A percentile compares a stretch with the other conserved stretches of the same genome.
Conservation (phyloP, 768 basidiomycete species). For the Podaxis mareebaensis region DNA sequence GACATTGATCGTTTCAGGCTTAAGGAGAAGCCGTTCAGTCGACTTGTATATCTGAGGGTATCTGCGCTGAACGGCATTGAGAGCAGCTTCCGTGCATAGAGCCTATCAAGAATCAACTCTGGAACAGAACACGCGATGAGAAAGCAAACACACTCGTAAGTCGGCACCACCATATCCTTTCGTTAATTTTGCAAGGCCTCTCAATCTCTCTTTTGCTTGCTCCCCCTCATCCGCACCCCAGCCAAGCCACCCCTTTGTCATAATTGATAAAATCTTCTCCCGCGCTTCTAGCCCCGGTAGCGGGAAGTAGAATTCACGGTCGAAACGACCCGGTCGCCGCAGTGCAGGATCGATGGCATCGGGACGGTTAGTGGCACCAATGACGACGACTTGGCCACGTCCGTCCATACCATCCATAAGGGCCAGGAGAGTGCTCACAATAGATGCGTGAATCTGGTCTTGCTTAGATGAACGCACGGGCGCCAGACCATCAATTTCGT, state of each 20-base stretch:
- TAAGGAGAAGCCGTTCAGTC: constrained; percentile 77
- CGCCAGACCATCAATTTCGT: constrained; percentile 98
- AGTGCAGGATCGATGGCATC: constrained; percentile 98
- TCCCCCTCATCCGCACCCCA: constrained; percentile 52
- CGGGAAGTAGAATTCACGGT: constrained; percentile 97
- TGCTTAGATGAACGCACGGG: constrained; percentile 98
- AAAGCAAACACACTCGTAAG: constrained; percentile 65
- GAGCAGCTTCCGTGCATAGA: constrained; percentile 92
- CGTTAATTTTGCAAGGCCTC: constrained; percentile 81
- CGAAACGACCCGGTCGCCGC: constrained; percentile 91
- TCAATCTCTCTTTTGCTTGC: constrained; percentile 67
- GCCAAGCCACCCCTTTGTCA: constrained; percentile 88
- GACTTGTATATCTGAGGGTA: constrained; percentile 99
- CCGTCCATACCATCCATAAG: constrained; percentile 99
- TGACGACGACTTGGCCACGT: constrained; percentile 94
- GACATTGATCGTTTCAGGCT: constrained; percentile 83
- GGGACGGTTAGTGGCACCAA: constrained; percentile 96
- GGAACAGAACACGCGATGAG: constrained; percentile 5
- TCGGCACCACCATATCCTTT: constrained; percentile 99
- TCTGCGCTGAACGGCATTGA: constrained; percentile 93
- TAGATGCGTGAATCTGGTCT: constrained; percentile 97
- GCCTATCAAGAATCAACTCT: constrained; percentile 50
- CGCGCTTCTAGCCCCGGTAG: constrained; percentile 83
- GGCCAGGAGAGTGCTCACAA: constrained; percentile 93
- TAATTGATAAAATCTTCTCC: constrained; percentile 85